Base-by-base conservation (phyloP, 108 stramenopile genomes). In the Skeletonema costatum region DNA sequence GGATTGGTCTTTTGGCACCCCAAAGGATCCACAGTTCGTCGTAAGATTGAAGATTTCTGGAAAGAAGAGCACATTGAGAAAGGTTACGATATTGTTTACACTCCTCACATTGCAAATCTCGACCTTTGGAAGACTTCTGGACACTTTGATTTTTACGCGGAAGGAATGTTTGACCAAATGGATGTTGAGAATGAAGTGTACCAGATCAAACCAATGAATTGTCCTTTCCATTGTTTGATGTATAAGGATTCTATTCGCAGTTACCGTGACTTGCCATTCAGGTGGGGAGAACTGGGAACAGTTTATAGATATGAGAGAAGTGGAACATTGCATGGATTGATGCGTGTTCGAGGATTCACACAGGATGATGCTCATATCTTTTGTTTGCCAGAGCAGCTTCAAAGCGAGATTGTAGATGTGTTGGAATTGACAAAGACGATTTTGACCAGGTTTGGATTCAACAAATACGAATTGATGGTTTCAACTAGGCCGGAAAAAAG, bases 191-290 rank as follows among this genome's bases (percentile, higher is more conserved):
- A 95, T 51, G 96, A 98, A 66, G 68, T 86, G 53, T 99, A 97
- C 75, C 98, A 99, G 83, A 92, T 99, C 86, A 99, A 98, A 87
- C 99, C 99, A 25, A 99, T 99, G 99, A 99, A 99, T 87, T 99
- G 99, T 81, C 99, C 99, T 7, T 98, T 98, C 77, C 99, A 99
- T 86, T 99, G 98, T 85, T 85, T 99, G 46, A 98, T 99, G 96
- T 98, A 91, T 81, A 97, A 97, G 83, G 96, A 97, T 81, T 85
- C 89, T 31, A 79, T 96, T 61, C 91, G 97, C 42, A 94, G 93
- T 21, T 98, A 97, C 82, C 93, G 98, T 60, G 98, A 98, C 50
- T 86, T 98, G 66, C 98, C 98, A 16, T 88, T 97, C 71, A 90
- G 98, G 60, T 98, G 97, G 97, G 98, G 89, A 3, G 98, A 98